phyloP scores from a whole-genome alignment of 208 protist genomes.

The Leishmania braziliensis region DNA sequence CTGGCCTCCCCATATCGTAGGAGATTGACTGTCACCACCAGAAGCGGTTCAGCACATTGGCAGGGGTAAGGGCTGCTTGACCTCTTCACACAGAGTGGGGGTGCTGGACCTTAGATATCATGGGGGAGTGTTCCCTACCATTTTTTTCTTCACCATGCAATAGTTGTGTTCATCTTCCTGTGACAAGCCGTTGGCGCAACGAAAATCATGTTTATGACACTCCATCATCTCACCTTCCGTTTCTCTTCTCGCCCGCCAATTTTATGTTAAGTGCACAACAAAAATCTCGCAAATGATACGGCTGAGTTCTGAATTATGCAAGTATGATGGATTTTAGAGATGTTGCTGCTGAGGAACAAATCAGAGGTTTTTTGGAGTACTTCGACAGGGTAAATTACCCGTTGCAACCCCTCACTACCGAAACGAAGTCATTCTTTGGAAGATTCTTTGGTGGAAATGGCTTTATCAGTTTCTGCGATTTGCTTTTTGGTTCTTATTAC shows the following conservation, averaged over 20 bases:
- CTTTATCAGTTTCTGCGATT: constrained; percentile 71
- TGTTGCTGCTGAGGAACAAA: constrained; percentile 27
- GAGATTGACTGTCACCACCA: not conserved
- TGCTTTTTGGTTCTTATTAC: constrained; percentile 57
- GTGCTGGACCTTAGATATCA: not conserved
- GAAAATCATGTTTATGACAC: constrained; percentile 6
- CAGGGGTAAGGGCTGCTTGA: too few relatives aligned
- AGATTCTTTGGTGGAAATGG: constrained; percentile 62
- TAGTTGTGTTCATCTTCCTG: not conserved
- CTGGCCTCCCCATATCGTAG: not conserved
- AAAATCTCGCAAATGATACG: not conserved
- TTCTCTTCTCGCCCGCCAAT: not conserved
- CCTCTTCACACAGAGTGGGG: not conserved
- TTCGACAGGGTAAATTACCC: constrained; percentile 55
- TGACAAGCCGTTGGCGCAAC: not conserved
- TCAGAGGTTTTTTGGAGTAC: constrained; percentile 16
- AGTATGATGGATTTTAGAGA: constrained; percentile 31
- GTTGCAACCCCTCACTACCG: constrained; percentile 41
- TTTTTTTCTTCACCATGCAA: not conserved
- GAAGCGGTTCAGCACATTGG: not conserved
- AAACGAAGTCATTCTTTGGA: constrained; percentile 66
- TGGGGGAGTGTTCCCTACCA: not conserved
- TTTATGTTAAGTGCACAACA: not conserved
- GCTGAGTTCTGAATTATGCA: not conserved
- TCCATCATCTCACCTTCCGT: not conserved